These are phyloP conservation scores for Tranzscheliella williamsii DNA, from an alignment of 1,284 basidiomycete species.

Conservation along the genomic window DNA sequence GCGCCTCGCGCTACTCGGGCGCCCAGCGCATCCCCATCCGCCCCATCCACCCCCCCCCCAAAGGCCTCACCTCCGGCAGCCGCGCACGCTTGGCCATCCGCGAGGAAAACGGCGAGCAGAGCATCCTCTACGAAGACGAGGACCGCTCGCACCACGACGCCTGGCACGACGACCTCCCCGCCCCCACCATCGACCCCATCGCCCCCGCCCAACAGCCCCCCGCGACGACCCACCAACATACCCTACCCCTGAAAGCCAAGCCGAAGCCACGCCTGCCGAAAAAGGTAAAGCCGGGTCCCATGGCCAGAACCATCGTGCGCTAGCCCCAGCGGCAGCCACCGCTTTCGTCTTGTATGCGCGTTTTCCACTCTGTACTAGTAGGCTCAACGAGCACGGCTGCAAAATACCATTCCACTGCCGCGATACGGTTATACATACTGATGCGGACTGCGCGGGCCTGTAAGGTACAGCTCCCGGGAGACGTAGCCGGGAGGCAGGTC, in stretches of 20 bases:
- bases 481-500: constrained; percentile 43
- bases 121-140: constrained; percentile 13
- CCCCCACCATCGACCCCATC: constrained; percentile 20
- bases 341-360: no score
- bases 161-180: constrained; percentile 26
- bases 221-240: not conserved
- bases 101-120: not conserved
- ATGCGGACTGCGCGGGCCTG: not conserved
- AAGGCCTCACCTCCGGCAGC: constrained; percentile 1
- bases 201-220: not conserved
- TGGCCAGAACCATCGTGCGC: constrained; percentile 27
- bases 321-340: no score
- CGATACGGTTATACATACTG: not conserved
- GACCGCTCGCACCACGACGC: constrained; percentile 18
- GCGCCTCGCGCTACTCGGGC: constrained; percentile 24
- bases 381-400: no score
- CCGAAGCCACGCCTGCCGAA: constrained; percentile 10
- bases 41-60: not conserved
- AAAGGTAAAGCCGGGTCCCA: constrained; percentile 23
- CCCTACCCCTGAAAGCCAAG: not conserved
- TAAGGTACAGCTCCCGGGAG: constrained; percentile 20
- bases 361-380: no score
- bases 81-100: not conserved
- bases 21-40: constrained; percentile 12
- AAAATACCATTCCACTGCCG: no score